These are phyloP conservation scores for Fusarium sp. DNA, from an alignment of 2,329 filamentous ascomycete species.

Conservation along the genomic window DNA sequence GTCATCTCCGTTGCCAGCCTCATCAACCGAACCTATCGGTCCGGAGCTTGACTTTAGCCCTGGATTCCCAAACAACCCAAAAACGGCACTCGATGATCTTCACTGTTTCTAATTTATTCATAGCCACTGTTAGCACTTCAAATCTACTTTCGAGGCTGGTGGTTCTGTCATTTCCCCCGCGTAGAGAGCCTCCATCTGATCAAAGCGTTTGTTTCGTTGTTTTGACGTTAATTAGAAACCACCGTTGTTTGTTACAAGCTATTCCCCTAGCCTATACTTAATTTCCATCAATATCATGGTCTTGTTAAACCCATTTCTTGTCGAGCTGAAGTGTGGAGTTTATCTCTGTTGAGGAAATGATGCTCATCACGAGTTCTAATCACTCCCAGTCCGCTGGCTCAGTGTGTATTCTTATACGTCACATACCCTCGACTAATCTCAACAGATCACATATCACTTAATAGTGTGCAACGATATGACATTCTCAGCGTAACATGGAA, in stretches of 20 bases:
- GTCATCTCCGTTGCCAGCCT: conserved; percentile 4
- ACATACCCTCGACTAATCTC: background rate
- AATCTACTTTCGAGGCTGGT: conserved; percentile 7
- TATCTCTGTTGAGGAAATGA: background rate
- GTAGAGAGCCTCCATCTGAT: conserved; percentile 1
- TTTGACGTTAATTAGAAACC: conserved; percentile 1
- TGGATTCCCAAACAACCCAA: background rate
- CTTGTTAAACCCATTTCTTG: background rate
- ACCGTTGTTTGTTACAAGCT: background rate
- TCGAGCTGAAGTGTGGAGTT: background rate
- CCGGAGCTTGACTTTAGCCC: background rate
- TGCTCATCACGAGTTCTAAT: background rate
- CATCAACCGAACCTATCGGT: background rate
- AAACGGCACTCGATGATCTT: background rate
- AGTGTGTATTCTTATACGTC: background rate
- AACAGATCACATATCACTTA: background rate
- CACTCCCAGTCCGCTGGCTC: background rate
- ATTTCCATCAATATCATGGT: background rate
- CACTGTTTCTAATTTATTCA: background rate
- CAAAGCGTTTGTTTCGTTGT: conserved; percentile 25
- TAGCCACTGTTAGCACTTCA: background rate
- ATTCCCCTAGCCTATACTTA: background rate
- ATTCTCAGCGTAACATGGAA: background rate
- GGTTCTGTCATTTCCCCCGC: background rate
- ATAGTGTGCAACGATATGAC: background rate